These are phyloP conservation scores for Penicillium sp. DNA, from an alignment of 2,329 filamentous ascomycete species.

Conservation along the genomic window DNA sequence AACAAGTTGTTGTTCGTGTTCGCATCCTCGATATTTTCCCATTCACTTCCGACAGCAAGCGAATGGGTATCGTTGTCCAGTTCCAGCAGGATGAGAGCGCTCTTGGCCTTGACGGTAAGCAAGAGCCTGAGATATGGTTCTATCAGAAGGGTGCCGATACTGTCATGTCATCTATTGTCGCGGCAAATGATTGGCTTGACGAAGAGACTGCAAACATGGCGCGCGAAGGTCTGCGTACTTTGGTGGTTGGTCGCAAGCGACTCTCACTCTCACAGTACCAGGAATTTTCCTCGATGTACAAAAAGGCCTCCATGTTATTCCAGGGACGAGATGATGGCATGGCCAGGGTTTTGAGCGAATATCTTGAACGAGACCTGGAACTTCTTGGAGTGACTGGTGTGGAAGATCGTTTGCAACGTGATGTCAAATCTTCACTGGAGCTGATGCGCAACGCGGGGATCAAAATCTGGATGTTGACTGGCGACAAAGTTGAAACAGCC, in stretches of 20 bases:
- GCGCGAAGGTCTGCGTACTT: conserved; percentile 85
- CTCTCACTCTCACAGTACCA: conserved; percentile 75
- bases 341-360: conserved; percentile 73
- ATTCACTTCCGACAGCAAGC: conserved; percentile 95
- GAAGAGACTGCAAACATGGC: conserved; percentile 99
- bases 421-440: conserved; percentile 94
- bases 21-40: conserved; percentile 92
- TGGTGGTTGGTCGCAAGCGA: conserved; percentile 91
- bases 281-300: conserved; percentile 72
- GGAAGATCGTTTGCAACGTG: conserved; percentile 91
- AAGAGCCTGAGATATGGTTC: conserved; percentile 86
- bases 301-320: conserved; percentile 76
- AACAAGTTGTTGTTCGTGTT: conserved; percentile 74
- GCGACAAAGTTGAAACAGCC: conserved; percentile 97
- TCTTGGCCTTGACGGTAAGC: conserved; percentile 47
- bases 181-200: conserved; percentile 95
- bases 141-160: conserved; percentile 98
- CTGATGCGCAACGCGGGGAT: conserved; percentile 94
- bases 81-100: conserved; percentile 63
- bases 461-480: conserved; percentile 99
- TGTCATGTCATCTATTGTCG: conserved; percentile 95
- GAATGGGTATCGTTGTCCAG: conserved; percentile 95
- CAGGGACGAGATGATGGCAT: conserved; percentile 77
- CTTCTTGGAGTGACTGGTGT: conserved; percentile 96
- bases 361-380: conserved; percentile 84